A percentile compares a stretch with the other conserved stretches of the same genome.
These are phyloP conservation scores for Malus asiatica DNA, from an alignment of 306 rosid genomes.

Conservation along the genomic window DNA sequence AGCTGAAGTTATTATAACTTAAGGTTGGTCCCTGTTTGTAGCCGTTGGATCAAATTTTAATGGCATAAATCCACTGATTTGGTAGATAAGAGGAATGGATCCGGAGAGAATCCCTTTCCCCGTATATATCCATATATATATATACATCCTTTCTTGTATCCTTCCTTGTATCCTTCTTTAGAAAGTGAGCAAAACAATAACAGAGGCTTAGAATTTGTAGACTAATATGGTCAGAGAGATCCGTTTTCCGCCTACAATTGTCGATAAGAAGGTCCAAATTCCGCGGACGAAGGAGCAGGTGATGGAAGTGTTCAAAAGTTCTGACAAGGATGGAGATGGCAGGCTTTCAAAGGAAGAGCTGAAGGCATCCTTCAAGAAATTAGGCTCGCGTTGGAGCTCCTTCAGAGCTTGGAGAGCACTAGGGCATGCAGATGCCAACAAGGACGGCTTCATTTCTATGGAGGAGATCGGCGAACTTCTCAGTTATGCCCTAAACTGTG, in stretches of 20 bases:
- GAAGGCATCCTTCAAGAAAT: conserved; percentile 7
- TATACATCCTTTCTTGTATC: no score
- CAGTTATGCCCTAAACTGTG: not conserved
- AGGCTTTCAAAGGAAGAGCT: conserved; percentile 16
- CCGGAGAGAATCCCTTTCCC: no score
- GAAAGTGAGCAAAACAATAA: not conserved
- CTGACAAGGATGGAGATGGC: conserved; percentile 19
- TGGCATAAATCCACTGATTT: no score
- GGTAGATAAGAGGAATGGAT: no score
- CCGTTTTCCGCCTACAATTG: no score
- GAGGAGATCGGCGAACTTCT: conserved; percentile 7
- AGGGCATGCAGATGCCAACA: conserved; percentile 1
- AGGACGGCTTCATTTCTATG: conserved; percentile 12
- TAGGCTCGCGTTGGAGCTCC: not conserved
- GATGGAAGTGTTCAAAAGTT: conserved; percentile 1
- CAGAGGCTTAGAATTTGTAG: not conserved
- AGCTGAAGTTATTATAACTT: no score
- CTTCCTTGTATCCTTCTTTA: no score
- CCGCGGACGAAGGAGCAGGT: not conserved
- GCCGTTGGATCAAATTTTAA: no score
- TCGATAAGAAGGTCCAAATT: not conserved
- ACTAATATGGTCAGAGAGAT: not conserved
- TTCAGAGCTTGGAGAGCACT: conserved; percentile 2
- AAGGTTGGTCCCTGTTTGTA: fast-evolving
- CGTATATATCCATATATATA: no score